Evolutionary conservation across 805 yeast species (phyloP).

Genomic region (Wickerhamiella shivajii): DNA sequence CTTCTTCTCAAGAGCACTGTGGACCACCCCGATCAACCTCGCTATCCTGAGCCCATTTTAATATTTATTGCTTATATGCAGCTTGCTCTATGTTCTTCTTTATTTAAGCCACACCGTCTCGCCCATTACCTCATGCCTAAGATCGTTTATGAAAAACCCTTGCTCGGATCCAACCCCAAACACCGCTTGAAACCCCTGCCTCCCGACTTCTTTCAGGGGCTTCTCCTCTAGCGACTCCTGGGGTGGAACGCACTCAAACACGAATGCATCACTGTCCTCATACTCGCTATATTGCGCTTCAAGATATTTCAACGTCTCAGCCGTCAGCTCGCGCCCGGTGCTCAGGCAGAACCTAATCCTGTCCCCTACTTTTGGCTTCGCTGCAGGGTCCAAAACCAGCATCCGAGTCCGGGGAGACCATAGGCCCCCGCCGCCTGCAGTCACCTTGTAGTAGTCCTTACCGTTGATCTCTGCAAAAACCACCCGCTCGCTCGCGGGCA

Average conservation of each 20-base stretch:
- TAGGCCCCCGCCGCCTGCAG: constrained; percentile 68
- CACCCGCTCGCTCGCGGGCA: constrained; percentile 12
- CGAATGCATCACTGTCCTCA: constrained; percentile 6
- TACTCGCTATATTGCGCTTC: constrained; percentile 5
- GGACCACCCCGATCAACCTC: not conserved
- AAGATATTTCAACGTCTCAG: constrained; percentile 12
- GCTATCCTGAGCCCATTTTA: not conserved
- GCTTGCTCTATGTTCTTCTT: not conserved
- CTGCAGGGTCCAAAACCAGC: constrained; percentile 50
- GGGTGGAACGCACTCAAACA: constrained; percentile 20
- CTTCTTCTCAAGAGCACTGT: not conserved
- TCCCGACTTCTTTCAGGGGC: constrained; percentile 11
- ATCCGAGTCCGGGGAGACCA: constrained; percentile 60
- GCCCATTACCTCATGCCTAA: constrained; percentile 20
- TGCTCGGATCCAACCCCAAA: constrained; percentile 23
- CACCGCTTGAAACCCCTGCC: constrained; percentile 15
- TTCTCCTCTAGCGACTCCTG: constrained; percentile 16
- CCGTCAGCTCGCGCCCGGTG: constrained; percentile 1
- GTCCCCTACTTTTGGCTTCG: constrained; percentile 33
- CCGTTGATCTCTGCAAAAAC: constrained; percentile 18
- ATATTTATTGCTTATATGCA: not conserved
- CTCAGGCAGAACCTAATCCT: constrained; percentile 29
- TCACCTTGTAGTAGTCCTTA: constrained; percentile 33
- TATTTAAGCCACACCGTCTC: constrained; percentile 13
- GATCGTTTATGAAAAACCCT: constrained; percentile 21